phyloP scores from a whole-genome alignment of 2,329 filamentous ascomycete genomes.

The Periconia sp. region DNA sequence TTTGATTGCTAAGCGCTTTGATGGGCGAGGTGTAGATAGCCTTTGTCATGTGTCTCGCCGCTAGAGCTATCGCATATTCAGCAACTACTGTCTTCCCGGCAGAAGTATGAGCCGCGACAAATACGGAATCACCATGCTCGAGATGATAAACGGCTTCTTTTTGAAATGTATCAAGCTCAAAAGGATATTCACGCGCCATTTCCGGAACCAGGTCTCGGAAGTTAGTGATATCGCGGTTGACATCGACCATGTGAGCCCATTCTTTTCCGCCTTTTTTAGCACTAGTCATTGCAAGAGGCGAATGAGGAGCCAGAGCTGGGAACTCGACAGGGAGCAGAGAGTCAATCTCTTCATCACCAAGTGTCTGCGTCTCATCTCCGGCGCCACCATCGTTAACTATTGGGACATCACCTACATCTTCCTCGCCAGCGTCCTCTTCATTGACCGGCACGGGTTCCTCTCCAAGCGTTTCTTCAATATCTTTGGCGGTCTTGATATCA shows the following conservation, averaged over 20 bases:
- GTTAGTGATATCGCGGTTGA: slow-evolving; percentile 91
- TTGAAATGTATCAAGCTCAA: slow-evolving; percentile 96
- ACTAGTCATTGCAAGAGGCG: slow-evolving; percentile 73
- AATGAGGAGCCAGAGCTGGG: slow-evolving; percentile 84
- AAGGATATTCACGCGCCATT: slow-evolving; percentile 95
- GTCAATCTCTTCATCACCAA: slow-evolving; percentile 73
- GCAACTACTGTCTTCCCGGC: slow-evolving; percentile 98
- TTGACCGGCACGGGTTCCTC: slow-evolving; percentile 50
- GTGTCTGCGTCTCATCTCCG: slow-evolving; percentile 54
- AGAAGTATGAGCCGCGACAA: slow-evolving; percentile 96
- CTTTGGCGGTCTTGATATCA: slow-evolving; percentile 68
- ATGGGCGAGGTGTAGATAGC: slow-evolving; percentile 99
- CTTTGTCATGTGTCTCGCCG: slow-evolving; percentile 99
- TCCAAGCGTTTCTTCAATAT: slow-evolving; percentile 70
- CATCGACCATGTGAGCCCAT: slow-evolving; percentile 98
- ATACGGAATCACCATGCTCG: slow-evolving; percentile 95
- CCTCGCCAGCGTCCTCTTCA: slow-evolving; percentile 27
- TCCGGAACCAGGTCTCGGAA: slow-evolving; percentile 92
- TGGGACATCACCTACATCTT: slow-evolving; percentile 31
- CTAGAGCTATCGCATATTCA: slow-evolving; percentile 95
- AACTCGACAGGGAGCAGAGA: slow-evolving; percentile 90
- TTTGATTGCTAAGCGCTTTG: slow-evolving; percentile 97
- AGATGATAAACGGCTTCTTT: slow-evolving; percentile 98
- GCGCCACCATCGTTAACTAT: slow-evolving; percentile 22
- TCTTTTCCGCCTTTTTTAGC: slow-evolving; percentile 79